Percentiles rank a stretch among this genome's conserved stretches.
phyloP scores from a whole-genome alignment of 108 stramenopile genomes.

The Epipyxis sp. region DNA sequence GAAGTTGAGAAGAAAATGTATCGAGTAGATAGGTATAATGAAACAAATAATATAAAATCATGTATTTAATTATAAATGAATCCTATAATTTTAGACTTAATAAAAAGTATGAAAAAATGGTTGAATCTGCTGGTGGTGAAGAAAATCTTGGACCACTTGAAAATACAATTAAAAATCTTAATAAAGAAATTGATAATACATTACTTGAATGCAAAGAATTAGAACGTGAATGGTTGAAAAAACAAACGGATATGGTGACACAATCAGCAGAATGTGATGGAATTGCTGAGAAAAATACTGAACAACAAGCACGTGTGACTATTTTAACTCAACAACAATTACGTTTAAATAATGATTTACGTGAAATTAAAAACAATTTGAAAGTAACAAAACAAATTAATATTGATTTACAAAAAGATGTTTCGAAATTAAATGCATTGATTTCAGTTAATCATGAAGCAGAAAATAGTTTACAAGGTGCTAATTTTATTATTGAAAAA shows the following conservation, averaged over 20 bases:
- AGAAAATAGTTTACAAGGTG: conserved; percentile 51
- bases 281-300: conserved; percentile 56
- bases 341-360: conserved; percentile 57
- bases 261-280: conserved; percentile 56
- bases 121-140: conserved; percentile 59
- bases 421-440: conserved; percentile 66
- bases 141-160: conserved; percentile 73
- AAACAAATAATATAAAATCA: too few relatives aligned
- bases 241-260: conserved; percentile 66
- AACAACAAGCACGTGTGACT: conserved; percentile 54
- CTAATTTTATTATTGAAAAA: conserved; percentile 52
- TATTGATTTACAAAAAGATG: conserved; percentile 65
- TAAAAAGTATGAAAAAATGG: conserved; percentile 70
- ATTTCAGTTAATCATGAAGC: conserved; percentile 62
- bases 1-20: conserved; percentile 78
- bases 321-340: conserved; percentile 64
- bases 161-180: conserved; percentile 65
- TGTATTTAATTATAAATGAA: too few relatives aligned
- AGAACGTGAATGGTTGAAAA: conserved; percentile 64
- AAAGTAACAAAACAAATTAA: conserved; percentile 55
- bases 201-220: conserved; percentile 41
- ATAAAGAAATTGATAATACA: conserved; percentile 60
- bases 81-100: too few relatives aligned
- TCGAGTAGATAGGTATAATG: conserved; percentile 57
- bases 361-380: conserved; percentile 54